Evolutionary conservation across 441 rosid genomes (phyloP), one percentile per base, ranked within the genome.

Genomic region (Cnidoscolus chayamansa): DNA sequence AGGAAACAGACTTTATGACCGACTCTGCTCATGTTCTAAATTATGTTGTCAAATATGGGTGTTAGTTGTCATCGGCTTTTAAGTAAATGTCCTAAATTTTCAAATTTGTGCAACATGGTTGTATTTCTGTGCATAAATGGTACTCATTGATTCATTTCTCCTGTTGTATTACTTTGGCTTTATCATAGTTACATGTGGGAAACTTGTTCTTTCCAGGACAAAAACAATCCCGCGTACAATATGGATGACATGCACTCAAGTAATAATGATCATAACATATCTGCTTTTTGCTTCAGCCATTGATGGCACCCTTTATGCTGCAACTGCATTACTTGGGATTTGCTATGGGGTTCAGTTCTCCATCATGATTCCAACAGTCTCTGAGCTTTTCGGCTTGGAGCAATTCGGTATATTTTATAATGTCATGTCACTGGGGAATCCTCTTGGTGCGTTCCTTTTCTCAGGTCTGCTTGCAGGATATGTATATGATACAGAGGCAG

Each of bases 311-410:
- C 88, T 94, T 49, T 90, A 86, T 49, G 73, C 77, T 15, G 95
- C 91, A 11, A 92, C 91, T 31, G 86, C 86, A 45, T 79, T 91
- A 17, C 84, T 95, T 1, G 99, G 93, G 7, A 20, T 89, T 72
- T 87, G 96, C 90, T 88, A 69, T 68, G 98, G 99, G 25, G 81
- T 86, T 81, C 91, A 84, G 81, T 91, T 81, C 74, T 80, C 89
- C 11, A 77, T 83, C 57, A 82, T 88, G 89, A 84, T 92, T 54
- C 87, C 99, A 6, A 92, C 94, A 16, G 88, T 81, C 37, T 92
- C 98, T 0, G 97, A 91, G 82, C 96, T 95, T 71, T 95, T 95
- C 37, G 97, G 97, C 35, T 80, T 89, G 79, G 82, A 86, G 68
- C 84, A 92, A 70, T 92, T 94, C 59, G 97, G 99, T 60, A 74